Conservation (phyloP, 495 filamentous ascomycete genomes). For the Talaromyces ruber region DNA sequence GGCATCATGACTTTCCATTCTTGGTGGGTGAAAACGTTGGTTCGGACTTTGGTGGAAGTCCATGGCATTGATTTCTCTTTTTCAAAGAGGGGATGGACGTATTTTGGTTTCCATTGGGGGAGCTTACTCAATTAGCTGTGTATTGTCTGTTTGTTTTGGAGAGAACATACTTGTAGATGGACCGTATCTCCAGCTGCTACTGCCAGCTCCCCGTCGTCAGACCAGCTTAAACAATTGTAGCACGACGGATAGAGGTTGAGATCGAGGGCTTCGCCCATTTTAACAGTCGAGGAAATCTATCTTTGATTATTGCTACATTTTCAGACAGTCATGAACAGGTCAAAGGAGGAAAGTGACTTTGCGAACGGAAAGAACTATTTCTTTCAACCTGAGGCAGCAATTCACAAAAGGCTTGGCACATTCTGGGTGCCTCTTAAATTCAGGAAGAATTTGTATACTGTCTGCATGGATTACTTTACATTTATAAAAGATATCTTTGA, state of each 20-base stretch:
- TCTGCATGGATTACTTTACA: background rate
- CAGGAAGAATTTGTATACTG: background rate
- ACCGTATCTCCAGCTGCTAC: constrained; percentile 51
- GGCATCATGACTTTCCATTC: constrained; percentile 44
- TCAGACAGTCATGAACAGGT: background rate
- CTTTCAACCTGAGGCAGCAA: constrained; percentile 2
- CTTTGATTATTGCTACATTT: background rate
- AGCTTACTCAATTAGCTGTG: background rate
- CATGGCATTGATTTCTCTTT: constrained; percentile 13
- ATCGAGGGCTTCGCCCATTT: constrained; percentile 27
- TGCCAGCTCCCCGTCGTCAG: constrained; percentile 52
- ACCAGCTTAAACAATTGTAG: constrained; percentile 52
- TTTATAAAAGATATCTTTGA: background rate
- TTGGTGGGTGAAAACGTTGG: constrained; percentile 42
- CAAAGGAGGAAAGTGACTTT: background rate
- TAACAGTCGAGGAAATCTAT: background rate
- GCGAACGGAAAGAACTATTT: background rate
- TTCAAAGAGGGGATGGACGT: constrained; percentile 4
- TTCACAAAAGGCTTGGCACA: constrained; percentile 4
- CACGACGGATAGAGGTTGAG: constrained; percentile 31
- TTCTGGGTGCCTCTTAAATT: background rate
- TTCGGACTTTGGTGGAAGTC: constrained; percentile 34
- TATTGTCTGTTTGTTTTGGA: background rate
- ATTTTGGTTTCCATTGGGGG: constrained; percentile 7
- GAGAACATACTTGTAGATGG: constrained; percentile 39